Evolutionary conservation across 1,284 basidiomycete genomes (phyloP).

Genomic region (Cutaneotrichosporon sp.): DNA sequence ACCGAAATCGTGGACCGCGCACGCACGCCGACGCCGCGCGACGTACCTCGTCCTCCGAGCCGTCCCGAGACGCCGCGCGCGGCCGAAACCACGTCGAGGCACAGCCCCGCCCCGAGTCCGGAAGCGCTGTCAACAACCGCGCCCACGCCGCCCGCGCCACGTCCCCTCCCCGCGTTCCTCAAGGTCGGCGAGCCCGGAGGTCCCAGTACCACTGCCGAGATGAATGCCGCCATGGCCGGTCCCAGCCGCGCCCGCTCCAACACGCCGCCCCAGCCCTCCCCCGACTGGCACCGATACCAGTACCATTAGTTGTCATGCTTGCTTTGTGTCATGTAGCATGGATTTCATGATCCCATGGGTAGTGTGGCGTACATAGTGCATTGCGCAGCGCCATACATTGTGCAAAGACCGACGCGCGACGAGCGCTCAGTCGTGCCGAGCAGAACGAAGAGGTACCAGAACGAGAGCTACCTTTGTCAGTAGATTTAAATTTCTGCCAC

Average conservation of each 20-base stretch:
- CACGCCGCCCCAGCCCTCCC: not conserved
- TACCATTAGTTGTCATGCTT: not conserved
- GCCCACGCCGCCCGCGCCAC: not conserved
- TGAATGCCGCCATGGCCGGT: slow-evolving; percentile 16
- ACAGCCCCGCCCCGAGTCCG: not conserved
- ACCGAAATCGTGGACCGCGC: not conserved
- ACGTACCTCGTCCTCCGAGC: not conserved
- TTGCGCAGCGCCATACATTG: too few species aligned
- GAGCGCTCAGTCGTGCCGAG: too few species aligned
- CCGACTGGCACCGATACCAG: not conserved
- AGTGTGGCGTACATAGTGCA: too few species aligned
- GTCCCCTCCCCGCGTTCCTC: slow-evolving; percentile 12
- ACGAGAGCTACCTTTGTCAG: too few species aligned
- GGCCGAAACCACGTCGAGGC: not conserved
- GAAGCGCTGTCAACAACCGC: slow-evolving; percentile 1
- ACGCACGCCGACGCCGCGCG: not conserved
- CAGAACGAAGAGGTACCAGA: too few species aligned
- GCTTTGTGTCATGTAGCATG: slow-evolving; percentile 14
- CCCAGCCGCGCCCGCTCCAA: not conserved
- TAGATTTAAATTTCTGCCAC: too few species aligned
- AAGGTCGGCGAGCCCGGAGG: slow-evolving; percentile 10
- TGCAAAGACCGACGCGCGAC: too few species aligned
- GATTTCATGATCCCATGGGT: too few species aligned
- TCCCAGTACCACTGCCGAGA: slow-evolving; percentile 11
- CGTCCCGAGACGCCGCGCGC: not conserved